Evolutionary conservation across 202 grass and related monocot species (phyloP).

Genomic region (Bolboschoenoplectus hybrid): DNA sequence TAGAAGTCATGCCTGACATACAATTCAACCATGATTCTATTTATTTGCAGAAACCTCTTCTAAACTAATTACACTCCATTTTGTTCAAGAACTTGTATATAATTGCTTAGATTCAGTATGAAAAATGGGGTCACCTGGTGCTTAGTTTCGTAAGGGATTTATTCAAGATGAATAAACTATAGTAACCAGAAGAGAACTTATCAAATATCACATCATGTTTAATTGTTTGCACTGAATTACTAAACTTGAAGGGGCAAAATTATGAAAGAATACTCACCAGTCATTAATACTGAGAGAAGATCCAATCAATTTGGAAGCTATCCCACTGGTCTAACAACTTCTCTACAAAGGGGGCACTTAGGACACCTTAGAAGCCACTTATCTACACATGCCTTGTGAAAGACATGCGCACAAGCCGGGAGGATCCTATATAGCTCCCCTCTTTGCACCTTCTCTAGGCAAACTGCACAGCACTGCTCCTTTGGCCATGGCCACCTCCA

Average conservation of each 20-base stretch:
- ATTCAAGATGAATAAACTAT: not conserved
- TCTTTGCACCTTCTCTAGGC: conserved; percentile 35
- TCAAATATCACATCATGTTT: not conserved
- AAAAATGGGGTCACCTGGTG: not conserved
- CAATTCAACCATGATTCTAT: not conserved
- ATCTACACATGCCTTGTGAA: conserved; percentile 41
- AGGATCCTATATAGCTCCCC: conserved; percentile 42
- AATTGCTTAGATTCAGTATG: no score
- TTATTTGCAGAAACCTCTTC: not conserved
- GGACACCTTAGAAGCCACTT: conserved; percentile 42
- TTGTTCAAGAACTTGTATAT: not conserved
- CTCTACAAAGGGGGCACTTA: conserved; percentile 46
- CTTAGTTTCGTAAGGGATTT: not conserved
- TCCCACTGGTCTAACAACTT: conserved; percentile 18
- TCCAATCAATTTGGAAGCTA: not conserved
- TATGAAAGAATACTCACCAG: conserved; percentile 4
- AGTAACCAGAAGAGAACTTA: not conserved
- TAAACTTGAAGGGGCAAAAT: not conserved
- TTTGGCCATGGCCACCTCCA: conserved; percentile 36
- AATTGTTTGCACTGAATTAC: not conserved
- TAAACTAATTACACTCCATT: not conserved
- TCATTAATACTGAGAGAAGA: conserved; percentile 7
- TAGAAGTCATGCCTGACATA: not conserved
- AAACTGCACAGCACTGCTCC: conserved; percentile 42
- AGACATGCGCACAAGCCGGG: conserved; percentile 41